A percentile compares a stretch with the other conserved stretches of the same genome.
Evolutionary conservation across 352 stramenopile genomes (phyloP).

Genomic region (Globisporangium okanoganense): DNA sequence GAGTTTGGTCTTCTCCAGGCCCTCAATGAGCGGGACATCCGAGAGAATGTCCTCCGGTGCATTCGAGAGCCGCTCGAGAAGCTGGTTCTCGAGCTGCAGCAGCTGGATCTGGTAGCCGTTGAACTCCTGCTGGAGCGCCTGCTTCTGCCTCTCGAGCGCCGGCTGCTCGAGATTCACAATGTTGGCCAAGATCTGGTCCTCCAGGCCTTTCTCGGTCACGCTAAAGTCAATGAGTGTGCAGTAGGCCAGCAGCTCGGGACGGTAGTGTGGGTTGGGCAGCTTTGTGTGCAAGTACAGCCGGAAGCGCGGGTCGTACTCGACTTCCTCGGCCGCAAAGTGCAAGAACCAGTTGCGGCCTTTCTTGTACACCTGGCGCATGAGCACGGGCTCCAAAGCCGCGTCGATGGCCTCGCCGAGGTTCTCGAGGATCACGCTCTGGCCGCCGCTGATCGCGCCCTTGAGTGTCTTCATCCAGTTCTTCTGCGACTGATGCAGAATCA

Average conservation of each 20-base stretch:
- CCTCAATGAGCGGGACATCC: constrained; percentile 91
- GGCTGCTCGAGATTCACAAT: constrained; percentile 91
- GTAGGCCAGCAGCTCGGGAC: constrained; percentile 89
- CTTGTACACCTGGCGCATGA: constrained; percentile 85
- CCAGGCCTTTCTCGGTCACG: constrained; percentile 87
- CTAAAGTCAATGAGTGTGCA: constrained; percentile 95
- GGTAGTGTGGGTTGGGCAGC: constrained; percentile 91
- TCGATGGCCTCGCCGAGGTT: constrained; percentile 88
- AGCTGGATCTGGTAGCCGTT: constrained; percentile 93
- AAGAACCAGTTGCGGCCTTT: constrained; percentile 90
- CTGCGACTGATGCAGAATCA: constrained; percentile 71
- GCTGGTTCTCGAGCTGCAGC: constrained; percentile 83
- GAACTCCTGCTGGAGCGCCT: constrained; percentile 86
- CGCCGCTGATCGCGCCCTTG: constrained; percentile 66
- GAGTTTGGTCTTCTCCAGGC: constrained; percentile 88
- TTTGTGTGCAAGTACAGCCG: constrained; percentile 90
- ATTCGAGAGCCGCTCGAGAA: constrained; percentile 89
- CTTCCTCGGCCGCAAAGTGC: constrained; percentile 84
- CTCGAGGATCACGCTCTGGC: constrained; percentile 88
- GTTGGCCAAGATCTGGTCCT: constrained; percentile 87
- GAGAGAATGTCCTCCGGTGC: constrained; percentile 90
- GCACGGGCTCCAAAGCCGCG: constrained; percentile 81
- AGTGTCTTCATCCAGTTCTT: constrained; percentile 77
- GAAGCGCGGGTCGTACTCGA: constrained; percentile 88
- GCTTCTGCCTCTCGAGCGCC: constrained; percentile 85